Evolutionary conservation across 441 rosid genomes (phyloP).

Genomic region (Biscutella auriculata): DNA sequence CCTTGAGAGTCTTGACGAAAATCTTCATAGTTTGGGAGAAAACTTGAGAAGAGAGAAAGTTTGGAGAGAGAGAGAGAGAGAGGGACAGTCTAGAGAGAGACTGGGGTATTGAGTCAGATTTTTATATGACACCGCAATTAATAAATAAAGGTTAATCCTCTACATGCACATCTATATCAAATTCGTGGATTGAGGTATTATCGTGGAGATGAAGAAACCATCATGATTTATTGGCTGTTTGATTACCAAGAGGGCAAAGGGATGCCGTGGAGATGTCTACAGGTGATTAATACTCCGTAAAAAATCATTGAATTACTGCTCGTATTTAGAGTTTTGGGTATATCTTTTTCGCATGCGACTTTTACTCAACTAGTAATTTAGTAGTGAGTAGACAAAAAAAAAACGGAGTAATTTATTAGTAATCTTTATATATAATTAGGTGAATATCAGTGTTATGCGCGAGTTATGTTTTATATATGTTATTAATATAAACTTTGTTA

Average conservation of each 20-base stretch:
- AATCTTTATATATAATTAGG: too few relatives aligned
- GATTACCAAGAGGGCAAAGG: background rate
- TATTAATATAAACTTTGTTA: too few relatives aligned
- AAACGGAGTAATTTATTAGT: too few relatives aligned
- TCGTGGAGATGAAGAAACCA: background rate
- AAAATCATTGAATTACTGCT: too few relatives aligned
- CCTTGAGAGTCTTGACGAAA: constrained; percentile 73
- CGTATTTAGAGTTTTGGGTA: too few relatives aligned
- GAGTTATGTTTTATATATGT: too few relatives aligned
- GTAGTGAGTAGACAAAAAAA: too few relatives aligned
- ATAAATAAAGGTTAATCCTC: background rate
- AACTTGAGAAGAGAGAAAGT: constrained; percentile 1
- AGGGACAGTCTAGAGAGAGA: constrained; percentile 13
- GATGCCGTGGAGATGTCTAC: background rate
- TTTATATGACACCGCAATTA: constrained; percentile 10
- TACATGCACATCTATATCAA: background rate
- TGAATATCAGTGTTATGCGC: too few relatives aligned
- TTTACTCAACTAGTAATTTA: too few relatives aligned
- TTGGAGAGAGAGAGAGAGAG: constrained; percentile 14
- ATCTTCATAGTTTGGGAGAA: constrained; percentile 51
- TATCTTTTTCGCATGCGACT: too few relatives aligned
- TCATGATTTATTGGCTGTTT: background rate
- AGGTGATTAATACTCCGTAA: background rate
- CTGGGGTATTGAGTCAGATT: constrained; percentile 6
- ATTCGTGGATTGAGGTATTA: background rate